Conservation (phyloP, 2,329 filamentous ascomycete genomes). For the Corniculantispora saksenae region DNA sequence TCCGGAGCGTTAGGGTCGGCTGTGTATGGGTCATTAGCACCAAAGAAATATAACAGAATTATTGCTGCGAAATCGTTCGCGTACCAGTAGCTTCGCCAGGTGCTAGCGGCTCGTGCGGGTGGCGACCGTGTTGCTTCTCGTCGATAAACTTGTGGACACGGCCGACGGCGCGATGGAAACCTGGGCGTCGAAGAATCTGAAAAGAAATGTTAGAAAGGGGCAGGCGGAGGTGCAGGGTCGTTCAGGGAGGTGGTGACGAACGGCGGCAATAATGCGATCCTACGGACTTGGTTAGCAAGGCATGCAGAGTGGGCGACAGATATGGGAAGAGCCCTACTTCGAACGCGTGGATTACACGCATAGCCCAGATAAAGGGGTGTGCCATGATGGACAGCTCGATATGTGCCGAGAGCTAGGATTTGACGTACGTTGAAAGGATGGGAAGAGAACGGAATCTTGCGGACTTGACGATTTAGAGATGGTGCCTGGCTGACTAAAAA, state of each 20-base stretch:
- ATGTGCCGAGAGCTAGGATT: not conserved
- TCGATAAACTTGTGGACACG: slow-evolving; percentile 53
- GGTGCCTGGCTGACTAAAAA: slow-evolving; percentile 13
- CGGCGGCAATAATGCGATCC: slow-evolving; percentile 37
- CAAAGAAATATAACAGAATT: not conserved
- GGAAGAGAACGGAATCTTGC: not conserved
- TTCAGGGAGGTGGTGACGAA: slow-evolving; percentile 23
- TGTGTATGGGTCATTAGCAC: slow-evolving; percentile 13
- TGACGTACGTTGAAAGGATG: not conserved
- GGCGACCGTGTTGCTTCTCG: slow-evolving; percentile 49
- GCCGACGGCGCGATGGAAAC: slow-evolving; percentile 54
- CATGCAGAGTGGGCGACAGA: fast-evolving
- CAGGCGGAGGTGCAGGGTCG: not conserved
- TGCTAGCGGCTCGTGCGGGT: slow-evolving; percentile 51
- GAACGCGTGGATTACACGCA: slow-evolving; percentile 36
- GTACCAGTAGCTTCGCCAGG: slow-evolving; percentile 55
- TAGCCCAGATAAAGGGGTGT: slow-evolving; percentile 32
- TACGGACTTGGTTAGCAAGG: slow-evolving; percentile 19
- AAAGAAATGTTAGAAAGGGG: slow-evolving; percentile 11
- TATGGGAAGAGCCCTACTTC: slow-evolving; percentile 28
- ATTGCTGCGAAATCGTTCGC: not conserved
- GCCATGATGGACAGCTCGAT: slow-evolving; percentile 29
- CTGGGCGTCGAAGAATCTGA: slow-evolving; percentile 52
- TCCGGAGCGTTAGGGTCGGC: slow-evolving; percentile 35
- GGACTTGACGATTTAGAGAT: not conserved